Evolutionary conservation across 176 grass and related monocot species (phyloP), one percentile per base, ranked within the genome.

Genomic region (Hordeum marinum): DNA sequence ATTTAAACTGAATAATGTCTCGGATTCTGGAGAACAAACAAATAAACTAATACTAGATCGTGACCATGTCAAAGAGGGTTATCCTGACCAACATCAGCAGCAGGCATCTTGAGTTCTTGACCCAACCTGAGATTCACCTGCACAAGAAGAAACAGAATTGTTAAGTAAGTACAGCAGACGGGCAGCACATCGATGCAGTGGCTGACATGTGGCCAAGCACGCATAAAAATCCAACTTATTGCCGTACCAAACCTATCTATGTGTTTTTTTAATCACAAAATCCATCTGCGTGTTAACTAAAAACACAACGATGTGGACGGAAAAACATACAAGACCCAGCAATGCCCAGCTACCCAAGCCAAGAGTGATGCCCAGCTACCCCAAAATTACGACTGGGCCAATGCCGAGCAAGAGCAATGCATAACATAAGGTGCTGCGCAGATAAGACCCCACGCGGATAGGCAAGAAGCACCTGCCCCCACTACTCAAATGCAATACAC

Each of bases 301-400:
- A 13, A 67, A 7, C 41, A 52, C 31, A 25, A 7, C 52, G 31
- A 76, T 40, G 25, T 25, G 31, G 60, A 48, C 25, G 7, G 32
- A 48, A 25, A 83, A 75, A 75, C 11, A 0, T 74, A 83, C 35
- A 76, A 37, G 66, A 76, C 12, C 11, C 29, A 76, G 13, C 34
- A 70, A 31, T 40, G 6, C 74, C 68, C 41, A 72, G 20, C 39
- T 15, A 43, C 39, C 71, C 82, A 65, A 46, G 57, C 15, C 70
- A 84, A 46, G 50, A 76, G 21, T 35, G 55, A 64, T 42, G 4
- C 75, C 71, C 43, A 74, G 21, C 70, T 17, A 73, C 70, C 60
- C 72, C 11, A 8, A 55, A 60, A 24, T 68, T 87, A 72, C 34
- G 82, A 88, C 82, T 43, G 4, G 42, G 41, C 84, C 89, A 57